Evolutionary conservation across 768 basidiomycete species (phyloP).

Genomic region (Panus rudis): DNA sequence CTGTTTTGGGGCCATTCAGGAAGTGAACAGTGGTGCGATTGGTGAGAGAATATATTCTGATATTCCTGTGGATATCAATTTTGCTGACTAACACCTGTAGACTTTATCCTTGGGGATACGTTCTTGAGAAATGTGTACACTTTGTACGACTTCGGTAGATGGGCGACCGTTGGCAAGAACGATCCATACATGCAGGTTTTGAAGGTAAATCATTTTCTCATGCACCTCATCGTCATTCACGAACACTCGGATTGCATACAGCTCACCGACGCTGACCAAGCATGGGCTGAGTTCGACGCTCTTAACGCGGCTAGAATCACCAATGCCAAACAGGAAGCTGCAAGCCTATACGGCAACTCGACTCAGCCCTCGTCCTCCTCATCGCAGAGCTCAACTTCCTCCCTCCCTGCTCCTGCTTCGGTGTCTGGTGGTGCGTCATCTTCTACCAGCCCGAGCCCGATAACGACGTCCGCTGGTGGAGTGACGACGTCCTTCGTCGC

Average conservation of each 20-base stretch:
- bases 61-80: no score
- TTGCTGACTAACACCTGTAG: no score
- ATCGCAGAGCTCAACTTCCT: neutral
- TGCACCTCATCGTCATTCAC: neutral
- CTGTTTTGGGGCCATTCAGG: no score
- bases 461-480: conserved; percentile 5
- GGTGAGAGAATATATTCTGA: no score
- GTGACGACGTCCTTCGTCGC: neutral
- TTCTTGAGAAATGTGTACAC: conserved; percentile 16
- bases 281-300: conserved; percentile 5
- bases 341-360: neutral
- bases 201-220: neutral
- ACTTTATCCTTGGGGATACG: conserved; percentile 14
- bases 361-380: neutral
- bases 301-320: conserved; percentile 1
- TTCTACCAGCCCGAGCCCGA: neutral
- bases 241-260: neutral
- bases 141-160: conserved; percentile 11
- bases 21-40: no score
- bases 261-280: conserved; percentile 3
- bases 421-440: no score
- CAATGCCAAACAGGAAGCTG: no score
- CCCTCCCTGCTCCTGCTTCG: neutral
- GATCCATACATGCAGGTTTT: conserved; percentile 7
- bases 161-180: neutral